Percentiles rank a stretch among this genome's conserved stretches.
These are phyloP conservation scores for Ophiostoma australiae DNA, from an alignment of 2,329 filamentous ascomycete genomes.

Conservation along the genomic window DNA sequence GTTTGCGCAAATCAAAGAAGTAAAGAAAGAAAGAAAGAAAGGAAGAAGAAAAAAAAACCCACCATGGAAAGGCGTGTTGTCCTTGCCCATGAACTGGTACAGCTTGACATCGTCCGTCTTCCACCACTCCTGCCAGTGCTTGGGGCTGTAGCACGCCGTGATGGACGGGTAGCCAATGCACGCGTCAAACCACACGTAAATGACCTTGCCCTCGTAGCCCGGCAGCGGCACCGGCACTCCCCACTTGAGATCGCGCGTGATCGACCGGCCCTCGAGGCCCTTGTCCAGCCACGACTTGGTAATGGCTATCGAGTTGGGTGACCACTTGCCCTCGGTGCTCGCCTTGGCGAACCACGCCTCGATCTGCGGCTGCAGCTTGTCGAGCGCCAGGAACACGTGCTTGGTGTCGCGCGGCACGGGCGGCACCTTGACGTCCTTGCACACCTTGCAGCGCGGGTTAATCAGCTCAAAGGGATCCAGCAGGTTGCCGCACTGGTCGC, in stretches of 20 bases:
- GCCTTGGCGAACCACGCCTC: constrained; percentile 71
- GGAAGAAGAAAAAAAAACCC: neutral
- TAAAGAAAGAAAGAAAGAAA: neutral
- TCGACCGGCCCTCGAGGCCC: constrained; percentile 79
- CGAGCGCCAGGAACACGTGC: constrained; percentile 83
- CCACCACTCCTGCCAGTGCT: constrained; percentile 88
- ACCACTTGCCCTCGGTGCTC: constrained; percentile 71
- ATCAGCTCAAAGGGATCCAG: constrained; percentile 69
- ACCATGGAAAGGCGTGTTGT: constrained; percentile 73
- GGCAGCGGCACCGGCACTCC: constrained; percentile 57
- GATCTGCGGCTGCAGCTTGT: constrained; percentile 73
- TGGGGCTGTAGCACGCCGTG: constrained; percentile 69
- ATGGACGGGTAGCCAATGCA: constrained; percentile 97
- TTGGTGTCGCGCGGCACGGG: constrained; percentile 79
- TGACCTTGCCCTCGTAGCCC: constrained; percentile 60
- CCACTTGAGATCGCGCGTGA: constrained; percentile 91
- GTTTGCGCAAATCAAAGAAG: neutral
- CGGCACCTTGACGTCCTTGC: constrained; percentile 73
- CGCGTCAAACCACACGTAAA: constrained; percentile 73
- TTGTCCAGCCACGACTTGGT: constrained; percentile 77
- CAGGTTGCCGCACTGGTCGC: constrained; percentile 61
- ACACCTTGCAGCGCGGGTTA: constrained; percentile 91
- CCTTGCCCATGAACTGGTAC: constrained; percentile 95
- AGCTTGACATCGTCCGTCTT: constrained; percentile 63
- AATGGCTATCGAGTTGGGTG: constrained; percentile 67